Evolutionary conservation across 805 yeast genomes (phyloP), one percentile per base, ranked within the genome.

Genomic region (Barnettozyma populi): DNA sequence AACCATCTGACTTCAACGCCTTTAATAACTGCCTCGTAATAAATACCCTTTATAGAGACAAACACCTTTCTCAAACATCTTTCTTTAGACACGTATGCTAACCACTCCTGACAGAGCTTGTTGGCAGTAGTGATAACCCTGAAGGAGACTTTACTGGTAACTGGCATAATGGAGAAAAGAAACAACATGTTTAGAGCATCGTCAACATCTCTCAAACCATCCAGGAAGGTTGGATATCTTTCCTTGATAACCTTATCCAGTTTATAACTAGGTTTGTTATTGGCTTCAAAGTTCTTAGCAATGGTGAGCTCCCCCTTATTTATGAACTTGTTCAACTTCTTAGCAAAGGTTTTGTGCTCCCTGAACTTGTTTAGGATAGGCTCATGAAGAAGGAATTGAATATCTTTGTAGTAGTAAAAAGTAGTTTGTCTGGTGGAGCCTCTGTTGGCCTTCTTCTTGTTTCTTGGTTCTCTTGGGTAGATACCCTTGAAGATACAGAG

Each of bases 351-450:
- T 74, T 94, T 94, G 70, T 94, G 98, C 51, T 90, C 96, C 71
- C 99, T 81, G 70, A 94, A 94, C 68, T 87, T 90, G 52, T 76
- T 78, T 59, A 94, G 74, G 23, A 94, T 86, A 4, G 98, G 98
- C 71, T 94, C 99, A 66, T 94, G 99, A 73, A 89, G 71, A 57
- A 94, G 73, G 67, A 92, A 94, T 68, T 90, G 96, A 55, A 94
- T 94, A 67, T 94, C 99, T 68, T 90, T 94, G 54, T 84, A 67
- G 66, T 90, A 92, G 71, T 94, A 94, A 66, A 94, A 95, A 4
- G 99, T 94, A 21, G 86, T 85, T 41, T 96, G 96, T 23, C 95
- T 95, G 7, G 97, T 88, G n/a, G 96, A 86, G 20, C 99, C 98
- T 69, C 89, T 94, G 69, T 90, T 92, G 51, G 97, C 97, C 75